Percentiles rank a stretch among this genome's conserved stretches.
These are phyloP conservation scores for Cydonia oblonga DNA, from an alignment of 331 rosid species.

Conservation along the genomic window DNA sequence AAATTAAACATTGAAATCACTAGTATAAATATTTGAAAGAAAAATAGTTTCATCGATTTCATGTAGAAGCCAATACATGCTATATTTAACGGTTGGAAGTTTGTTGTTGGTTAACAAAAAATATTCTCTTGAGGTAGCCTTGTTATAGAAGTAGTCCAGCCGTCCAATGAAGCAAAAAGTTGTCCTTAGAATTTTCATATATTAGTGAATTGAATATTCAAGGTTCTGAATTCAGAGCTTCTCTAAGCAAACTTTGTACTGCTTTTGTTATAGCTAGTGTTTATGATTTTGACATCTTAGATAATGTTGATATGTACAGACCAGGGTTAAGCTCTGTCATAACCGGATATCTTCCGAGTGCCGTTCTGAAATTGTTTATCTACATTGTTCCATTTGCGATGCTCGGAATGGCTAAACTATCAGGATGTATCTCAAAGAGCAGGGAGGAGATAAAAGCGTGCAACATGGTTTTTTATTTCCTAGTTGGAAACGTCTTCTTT, in stretches of 20 bases:
- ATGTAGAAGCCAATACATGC: not conserved
- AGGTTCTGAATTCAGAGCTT: not conserved
- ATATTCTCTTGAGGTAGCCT: no score
- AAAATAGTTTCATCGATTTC: not conserved
- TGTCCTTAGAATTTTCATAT: no score
- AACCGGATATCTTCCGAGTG: constrained; percentile 91
- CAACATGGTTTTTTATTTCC: constrained; percentile 90
- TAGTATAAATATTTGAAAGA: not conserved
- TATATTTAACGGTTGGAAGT: not conserved
- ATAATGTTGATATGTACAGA: constrained; percentile 31
- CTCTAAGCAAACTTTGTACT: not conserved
- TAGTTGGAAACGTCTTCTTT: constrained; percentile 86
- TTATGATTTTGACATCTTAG: not conserved
- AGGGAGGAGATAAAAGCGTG: constrained; percentile 88
- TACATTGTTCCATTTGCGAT: constrained; percentile 74
- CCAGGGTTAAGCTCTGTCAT: constrained; percentile 85
- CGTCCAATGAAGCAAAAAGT: no score
- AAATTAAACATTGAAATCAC: not conserved
- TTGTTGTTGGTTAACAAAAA: not conserved
- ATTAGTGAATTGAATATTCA: not conserved
- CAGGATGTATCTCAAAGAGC: constrained; percentile 73
- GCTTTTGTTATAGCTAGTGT: not conserved
- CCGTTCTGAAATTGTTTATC: constrained; percentile 62
- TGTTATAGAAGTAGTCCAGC: no score
- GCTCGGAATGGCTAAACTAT: constrained; percentile 71